Base-by-base conservation (phyloP, 2,329 filamentous ascomycete genomes). In the Daldinia sp. region DNA sequence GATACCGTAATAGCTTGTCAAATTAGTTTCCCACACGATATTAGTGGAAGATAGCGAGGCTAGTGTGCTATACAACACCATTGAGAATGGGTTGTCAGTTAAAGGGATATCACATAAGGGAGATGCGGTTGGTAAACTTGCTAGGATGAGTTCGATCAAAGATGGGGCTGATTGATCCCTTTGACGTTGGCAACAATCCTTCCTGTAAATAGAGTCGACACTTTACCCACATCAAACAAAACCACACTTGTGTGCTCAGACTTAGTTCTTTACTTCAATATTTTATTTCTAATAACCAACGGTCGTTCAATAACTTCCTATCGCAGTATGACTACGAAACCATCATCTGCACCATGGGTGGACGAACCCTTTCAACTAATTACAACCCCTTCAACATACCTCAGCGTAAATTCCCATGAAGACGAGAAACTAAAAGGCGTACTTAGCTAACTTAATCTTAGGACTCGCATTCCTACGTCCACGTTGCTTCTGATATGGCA, bases 401-500 rank as follows among this genome's bases (percentile, higher is more conserved):
- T 44, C 12, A 44, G 9, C 18, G 41, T 44, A 44, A 44, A 23
- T 42, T 6, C 39, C 9, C 7, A 20, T n/a, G 15, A 23, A 3
- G 10, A 20, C 3, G 18, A 44, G 18, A 15, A 44, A 44, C 5
- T 44, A 44, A 44, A 4, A 44, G 20, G 1, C 4, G 9, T 23
- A 10, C 3, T 12, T 4, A 20, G 41, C 41, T 20, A 44, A 44
- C 6, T 1, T 20, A 7, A 7, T n/a, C 3, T 7, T 30, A 72
- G 64, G 58, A 65, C 18, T 30, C 42, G 59, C 74, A 75, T 41
- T 75, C 63, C 13, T 78, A 74, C 7, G 70, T 69, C 10, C 23
- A 39, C 10, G 33, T 44, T 15, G 67, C 69, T 10, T 60, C 67
- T 10, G 69, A 75, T 28, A 77, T 82, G 39, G 60, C 73, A 1